Conservation (phyloP, 306 rosid species). For the Erythrophleum fordii region DNA sequence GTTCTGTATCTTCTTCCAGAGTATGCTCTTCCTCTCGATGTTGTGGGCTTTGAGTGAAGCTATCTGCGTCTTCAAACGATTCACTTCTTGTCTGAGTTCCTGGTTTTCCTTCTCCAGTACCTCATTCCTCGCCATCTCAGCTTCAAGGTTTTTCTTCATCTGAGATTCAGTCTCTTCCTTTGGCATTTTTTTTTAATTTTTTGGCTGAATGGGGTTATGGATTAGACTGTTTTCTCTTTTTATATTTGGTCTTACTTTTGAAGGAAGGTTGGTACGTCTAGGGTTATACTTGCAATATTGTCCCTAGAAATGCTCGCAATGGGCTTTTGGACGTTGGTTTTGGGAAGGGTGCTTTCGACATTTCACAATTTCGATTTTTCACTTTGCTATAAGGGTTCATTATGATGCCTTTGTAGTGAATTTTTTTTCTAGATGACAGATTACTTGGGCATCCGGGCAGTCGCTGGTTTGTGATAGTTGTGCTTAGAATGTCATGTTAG, state of each 20-base stretch:
- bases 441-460: constrained; percentile 67
- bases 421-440: constrained; percentile 45
- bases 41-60: constrained; percentile 69
- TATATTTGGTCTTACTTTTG: constrained; percentile 54
- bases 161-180: constrained; percentile 55
- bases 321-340: constrained; percentile 35
- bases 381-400: constrained; percentile 38
- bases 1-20: constrained; percentile 88
- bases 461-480: constrained; percentile 47
- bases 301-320: constrained; percentile 44
- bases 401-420: constrained; percentile 51
- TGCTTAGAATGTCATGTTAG: constrained; percentile 57
- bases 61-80: constrained; percentile 65
- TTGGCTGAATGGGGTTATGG: constrained; percentile 25
- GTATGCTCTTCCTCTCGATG: constrained; percentile 75
- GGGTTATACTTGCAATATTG: constrained; percentile 35
- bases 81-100: constrained; percentile 71
- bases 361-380: constrained; percentile 32
- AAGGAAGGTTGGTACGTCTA: constrained; percentile 59
- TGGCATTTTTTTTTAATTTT: constrained; percentile 46
- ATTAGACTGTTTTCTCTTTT: constrained; percentile 40
- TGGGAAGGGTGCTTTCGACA: constrained; percentile 48
- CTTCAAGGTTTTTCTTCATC: constrained; percentile 64
- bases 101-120: constrained; percentile 76
- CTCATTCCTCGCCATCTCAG: constrained; percentile 53